phyloP scores from a whole-genome alignment of 1,139 yeast species.

The Hyphopichia fennica region DNA sequence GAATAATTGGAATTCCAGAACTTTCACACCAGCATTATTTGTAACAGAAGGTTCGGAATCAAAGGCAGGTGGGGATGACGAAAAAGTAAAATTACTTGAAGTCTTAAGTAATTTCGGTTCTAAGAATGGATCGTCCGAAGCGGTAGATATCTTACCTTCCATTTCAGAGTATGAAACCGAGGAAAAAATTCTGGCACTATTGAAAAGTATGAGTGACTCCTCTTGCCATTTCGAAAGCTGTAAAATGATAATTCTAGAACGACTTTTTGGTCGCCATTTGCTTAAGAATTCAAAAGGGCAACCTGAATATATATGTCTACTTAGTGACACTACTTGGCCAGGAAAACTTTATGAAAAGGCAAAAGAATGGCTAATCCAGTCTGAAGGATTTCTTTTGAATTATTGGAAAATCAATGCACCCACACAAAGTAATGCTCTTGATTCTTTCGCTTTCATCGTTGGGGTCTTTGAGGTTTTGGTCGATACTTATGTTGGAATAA shows the following conservation, averaged over 20 bases:
- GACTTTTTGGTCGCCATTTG: constrained; percentile 27
- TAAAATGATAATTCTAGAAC: constrained; percentile 43
- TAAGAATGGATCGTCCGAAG: constrained; percentile 7
- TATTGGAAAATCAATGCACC: constrained; percentile 6
- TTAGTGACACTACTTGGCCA: constrained; percentile 29
- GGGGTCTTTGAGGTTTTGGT: constrained; percentile 57
- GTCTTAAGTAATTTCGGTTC: constrained; percentile 39
- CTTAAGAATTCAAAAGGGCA: constrained; percentile 2
- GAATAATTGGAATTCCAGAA: constrained; percentile 22
- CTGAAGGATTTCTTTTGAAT: constrained; percentile 21
- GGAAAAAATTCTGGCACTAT: constrained; percentile 21
- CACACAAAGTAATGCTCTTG: neutral
- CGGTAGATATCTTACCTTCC: constrained; percentile 2
- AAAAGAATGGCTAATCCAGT: constrained; percentile 35
- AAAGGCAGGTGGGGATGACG: constrained; percentile 24
- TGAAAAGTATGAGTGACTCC: constrained; percentile 30
- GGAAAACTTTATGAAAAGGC: constrained; percentile 20
- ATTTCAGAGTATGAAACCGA: constrained; percentile 13
- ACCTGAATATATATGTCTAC: constrained; percentile 12
- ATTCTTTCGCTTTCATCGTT: constrained; percentile 17
- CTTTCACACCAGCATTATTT: constrained; percentile 14
- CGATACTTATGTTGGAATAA: constrained; percentile 43
- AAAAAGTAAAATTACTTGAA: constrained; percentile 36
- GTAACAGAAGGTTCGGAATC: constrained; percentile 12
- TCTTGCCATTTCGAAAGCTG: constrained; percentile 45